Base-by-base conservation (phyloP, 495 filamentous ascomycete species). In the Lasiosphaeriaceae sp. region DNA sequence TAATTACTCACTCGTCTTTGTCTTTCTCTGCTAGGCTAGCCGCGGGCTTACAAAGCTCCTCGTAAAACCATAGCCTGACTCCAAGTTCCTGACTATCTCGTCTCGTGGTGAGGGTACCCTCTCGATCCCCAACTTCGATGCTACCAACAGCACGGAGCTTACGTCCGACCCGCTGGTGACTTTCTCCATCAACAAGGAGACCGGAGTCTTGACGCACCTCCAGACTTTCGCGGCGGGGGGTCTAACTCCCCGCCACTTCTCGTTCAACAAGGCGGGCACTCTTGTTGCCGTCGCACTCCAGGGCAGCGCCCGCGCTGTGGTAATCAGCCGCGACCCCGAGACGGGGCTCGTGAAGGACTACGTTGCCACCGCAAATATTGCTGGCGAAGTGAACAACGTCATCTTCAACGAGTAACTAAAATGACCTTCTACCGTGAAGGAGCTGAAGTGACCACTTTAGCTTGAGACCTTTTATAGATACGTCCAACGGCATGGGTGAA, bases 251-350 rank as follows among this genome's bases (percentile, higher is more conserved):
- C 71, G 88, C 41, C 84, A 87, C 29, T 83, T 90, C 66, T 81
- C 78, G 34, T 71, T 91, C 60, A 89, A 85, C 61, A 76, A 76
- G 55, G 77, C 76, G 6, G 87, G 87, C 1, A 78, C 77, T 60
- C 64, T 84, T 46, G 74, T 85, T 2, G 86, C 83, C 1, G 78
- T 86, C 47, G 84, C 82, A n/a, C 74, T 86, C 58, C 84, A 88
- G 69, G 71, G 63, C 3, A 80, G 79, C 52, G 73, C 77, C 26
- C 80, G 77, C 44, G 82, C 88, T 6, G 85, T 78, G 11, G 67
- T 90, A 64, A 77, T 89, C 50, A 63, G 74, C 65, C 71, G 86
- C 12, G 79, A 89, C 68, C 68, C 70, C 2, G 57, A 61, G 39
- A 83, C 79, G 0, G 87, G 87, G 0, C 57, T 74, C 46, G 65